Evolutionary conservation across 192 early-diverging fungal genomes (phyloP).

Genomic region (Coemansia sp.): DNA sequence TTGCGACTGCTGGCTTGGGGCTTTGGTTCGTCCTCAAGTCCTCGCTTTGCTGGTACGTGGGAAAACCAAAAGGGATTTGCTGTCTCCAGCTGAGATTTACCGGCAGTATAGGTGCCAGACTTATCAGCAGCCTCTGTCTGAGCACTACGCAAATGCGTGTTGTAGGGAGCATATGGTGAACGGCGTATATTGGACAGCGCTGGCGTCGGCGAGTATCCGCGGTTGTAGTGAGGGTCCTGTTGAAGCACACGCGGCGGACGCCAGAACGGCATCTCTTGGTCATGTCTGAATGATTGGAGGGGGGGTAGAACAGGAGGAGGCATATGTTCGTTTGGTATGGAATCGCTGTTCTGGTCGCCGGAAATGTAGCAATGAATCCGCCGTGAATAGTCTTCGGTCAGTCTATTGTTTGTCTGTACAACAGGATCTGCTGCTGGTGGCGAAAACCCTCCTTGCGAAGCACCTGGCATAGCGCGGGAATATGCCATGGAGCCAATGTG

Average conservation of each 20-base stretch:
- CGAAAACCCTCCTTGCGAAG: conserved; percentile 12
- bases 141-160: background rate
- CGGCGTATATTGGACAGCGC: background rate
- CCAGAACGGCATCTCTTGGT: conserved; percentile 50
- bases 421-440: conserved; percentile 12
- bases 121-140: background rate
- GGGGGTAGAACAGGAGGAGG: conserved; percentile 35
- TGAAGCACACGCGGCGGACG: conserved; percentile 53
- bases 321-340: conserved; percentile 19
- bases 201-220: background rate
- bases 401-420: conserved; percentile 34
- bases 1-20: no score
- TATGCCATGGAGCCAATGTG: conserved; percentile 7
- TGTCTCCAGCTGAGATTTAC: no score
- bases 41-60: no score
- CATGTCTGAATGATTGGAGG: conserved; percentile 6
- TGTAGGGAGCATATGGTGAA: background rate
- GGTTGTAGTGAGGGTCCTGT: conserved; percentile 52
- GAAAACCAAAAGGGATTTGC: no score
- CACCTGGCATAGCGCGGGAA: conserved; percentile 13
- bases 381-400: conserved; percentile 36
- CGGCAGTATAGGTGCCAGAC: background rate
- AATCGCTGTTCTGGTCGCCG: conserved; percentile 13
- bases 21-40: no score
- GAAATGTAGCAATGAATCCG: conserved; percentile 50